Base-by-base conservation (phyloP, 768 basidiomycete genomes). In the Leccinellum albellum region DNA sequence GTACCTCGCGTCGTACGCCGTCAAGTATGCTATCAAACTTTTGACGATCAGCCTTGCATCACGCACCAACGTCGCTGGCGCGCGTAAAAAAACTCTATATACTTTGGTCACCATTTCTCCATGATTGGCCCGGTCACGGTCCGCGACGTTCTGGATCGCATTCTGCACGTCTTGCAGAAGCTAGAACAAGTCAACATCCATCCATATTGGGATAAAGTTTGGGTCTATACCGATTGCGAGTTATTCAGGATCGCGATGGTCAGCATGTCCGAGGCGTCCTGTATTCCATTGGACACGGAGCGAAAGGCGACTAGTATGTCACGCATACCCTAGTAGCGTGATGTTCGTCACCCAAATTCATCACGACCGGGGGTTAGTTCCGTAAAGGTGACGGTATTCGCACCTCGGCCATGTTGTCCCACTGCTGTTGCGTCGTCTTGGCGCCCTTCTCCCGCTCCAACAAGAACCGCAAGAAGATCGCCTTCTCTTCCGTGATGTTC, bases 401-500 rank as follows among this genome's bases (percentile, higher is more conserved):
- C 60, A 70, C 69, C 65, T 71, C 62, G 55, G 58, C 51, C 26
- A 55, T 56, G 37, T 57, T 62, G 50, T 68, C 66, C 71, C 76
- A 77, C 29, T 63, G 54, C 10, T 67, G 63, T 28, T 74, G 64
- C 29, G 62, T 64, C 14, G 63, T 51, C 50, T 67, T 66, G 21
- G 73, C 61, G 1, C 40, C 56, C 44, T 75, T 73, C 66, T 86
- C 84, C 35, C 80, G 76, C 4, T 73, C 66, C 17, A 71, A 60
- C 4, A 89, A 57, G 58, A 77, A 70, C 15, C 74, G 76, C 17
- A 89, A 61, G 12, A 89, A 61, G 21, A 72, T 66, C 15, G 80
- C 65, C 59, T 85, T 84, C 56, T 88, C 85, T 15, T 79, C 51
- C 0, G 86, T 88, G 14, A 79, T 77, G 57, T 90, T 89, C 50